Conservation (phyloP, 345 rosid genomes). For the Dimocarpus longan region DNA sequence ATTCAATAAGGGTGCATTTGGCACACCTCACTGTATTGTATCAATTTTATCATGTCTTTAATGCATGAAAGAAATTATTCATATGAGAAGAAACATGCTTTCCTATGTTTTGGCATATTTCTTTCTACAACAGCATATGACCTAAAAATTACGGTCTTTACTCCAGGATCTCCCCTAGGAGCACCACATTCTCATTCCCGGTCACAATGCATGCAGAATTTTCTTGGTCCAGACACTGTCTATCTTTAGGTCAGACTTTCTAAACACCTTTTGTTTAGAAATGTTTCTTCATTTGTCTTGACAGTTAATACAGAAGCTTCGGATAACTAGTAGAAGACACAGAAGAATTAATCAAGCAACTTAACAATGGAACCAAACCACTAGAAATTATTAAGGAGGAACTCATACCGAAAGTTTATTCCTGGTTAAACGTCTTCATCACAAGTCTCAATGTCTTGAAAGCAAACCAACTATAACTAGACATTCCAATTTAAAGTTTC, state of each 20-base stretch:
- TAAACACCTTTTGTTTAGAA: constrained; percentile 11
- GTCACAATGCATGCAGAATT: constrained; percentile 66
- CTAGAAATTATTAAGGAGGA: too few relatives aligned
- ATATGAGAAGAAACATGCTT: not conserved
- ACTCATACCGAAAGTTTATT: too few relatives aligned
- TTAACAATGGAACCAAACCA: too few relatives aligned
- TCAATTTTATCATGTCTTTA: not conserved
- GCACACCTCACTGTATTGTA: not conserved
- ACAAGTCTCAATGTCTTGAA: too few relatives aligned
- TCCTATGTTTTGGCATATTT: not conserved
- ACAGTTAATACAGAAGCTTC: constrained; percentile 38
- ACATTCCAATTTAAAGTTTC: too few relatives aligned
- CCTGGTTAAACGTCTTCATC: too few relatives aligned
- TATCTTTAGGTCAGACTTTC: constrained; percentile 33
- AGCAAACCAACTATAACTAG: too few relatives aligned
- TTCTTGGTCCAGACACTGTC: constrained; percentile 31
- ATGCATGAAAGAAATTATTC: not conserved
- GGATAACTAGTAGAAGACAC: constrained; percentile 32
- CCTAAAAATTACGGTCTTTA: constrained; percentile 65
- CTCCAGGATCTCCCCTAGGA: constrained; percentile 90
- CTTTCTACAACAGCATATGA: not conserved
- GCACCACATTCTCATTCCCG: constrained; percentile 97
- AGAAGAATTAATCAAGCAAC: not conserved
- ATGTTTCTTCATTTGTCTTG: constrained; percentile 37
- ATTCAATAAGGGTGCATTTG: not conserved